Evolutionary conservation across 108 stramenopile species (phyloP), one percentile per base, ranked within the genome.

Genomic region (Conticribra weissflogii): DNA sequence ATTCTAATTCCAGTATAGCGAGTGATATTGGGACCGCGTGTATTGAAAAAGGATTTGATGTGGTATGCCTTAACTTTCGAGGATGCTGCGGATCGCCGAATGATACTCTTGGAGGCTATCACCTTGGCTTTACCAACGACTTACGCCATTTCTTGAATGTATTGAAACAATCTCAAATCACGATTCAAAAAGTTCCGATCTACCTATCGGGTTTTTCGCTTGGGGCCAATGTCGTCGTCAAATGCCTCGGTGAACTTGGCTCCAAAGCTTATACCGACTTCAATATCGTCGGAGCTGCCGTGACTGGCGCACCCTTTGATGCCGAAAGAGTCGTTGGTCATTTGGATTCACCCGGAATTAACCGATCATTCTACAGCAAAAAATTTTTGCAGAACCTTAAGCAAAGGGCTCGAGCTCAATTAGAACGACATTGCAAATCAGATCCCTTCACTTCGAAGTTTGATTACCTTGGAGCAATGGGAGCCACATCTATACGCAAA

Each of bases 41-140:
- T 54, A 21, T 66, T 8, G 34, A 83, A 14, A 25, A 63, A n/a
- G 80, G 80, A 33, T 82, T 87, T 57, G 87, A 89, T 51, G 90
- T 84, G 0, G 77, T 61, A 16, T 89, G 86, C 54, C 57, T 97
- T 51, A 96, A 95, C 62, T 96, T 96, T 69, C 86, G 97, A 21
- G 94, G 94, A 0, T 97, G 97, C 63, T 83, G 82, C 31, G 89
- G 88, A 1, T 63, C 57, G 16, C 85, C 88, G 14, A 84, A 86
- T 71, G 61, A 70, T 24, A 74, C 74, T 4, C 71, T 89, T 17
- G 72, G 83, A 8, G 82, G 82, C 15, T 96, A 97, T 68, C 97
- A 97, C 71, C 53, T 95, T 18, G 95, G 97, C 15, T 97, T 92
- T 69, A 94, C 93, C 8, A 87, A 94, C 54, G 97, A 97, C 64